Base-by-base conservation (phyloP, 768 basidiomycete species). In the Rhizopogon vinicolor region DNA sequence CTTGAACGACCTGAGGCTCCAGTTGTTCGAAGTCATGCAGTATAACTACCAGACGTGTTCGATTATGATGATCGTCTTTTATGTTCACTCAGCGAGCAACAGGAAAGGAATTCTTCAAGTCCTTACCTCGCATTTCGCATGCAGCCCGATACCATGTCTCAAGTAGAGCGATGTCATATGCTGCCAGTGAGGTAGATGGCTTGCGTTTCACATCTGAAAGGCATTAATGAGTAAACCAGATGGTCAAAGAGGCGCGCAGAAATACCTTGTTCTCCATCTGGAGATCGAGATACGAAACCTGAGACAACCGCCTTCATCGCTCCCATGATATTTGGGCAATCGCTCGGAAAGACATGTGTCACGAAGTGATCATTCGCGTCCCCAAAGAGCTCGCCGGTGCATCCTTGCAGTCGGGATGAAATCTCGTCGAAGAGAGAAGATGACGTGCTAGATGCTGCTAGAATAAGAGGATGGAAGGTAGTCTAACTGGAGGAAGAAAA, bases 21-120 rank as follows among this genome's bases (percentile, higher is more conserved):
- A 88, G 81, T 63, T 84, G 81, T 62, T 91, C 89, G 59, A 92
- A 89, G 54, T 88, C 85, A 54, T 89, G 87, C 19, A 91, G 62
- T 12, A 91, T 62, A 8, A 87, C 72, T 22, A 85, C 75, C 3
- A 91, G 75, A 39, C 75, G 78, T 10, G 63, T 67, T 5, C 60
- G 57, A 1, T 58, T 16, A 10, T 64, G 57, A 57, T 63, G 52
- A 41, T 48, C 44, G 49, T 57, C 41, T 37, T 19, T 33, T 25
- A 44, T 50, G 50, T 19, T n/a, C 12, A 39, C 35, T 56, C 14
- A 52, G 56, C 52, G 49, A 41, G 25, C 25, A 39, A 49, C 41
- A 35, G 46, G 14, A 48, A 35, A 9, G 2, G 33, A 1, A 48
- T 35, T n/a, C 53, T 37, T n/a, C n/a, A 16, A 41, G 18, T 28